A percentile compares a stretch with the other conserved stretches of the same genome.
Evolutionary conservation across 176 grass and related monocot genomes (phyloP).

Genomic region (Ananas comosus): DNA sequence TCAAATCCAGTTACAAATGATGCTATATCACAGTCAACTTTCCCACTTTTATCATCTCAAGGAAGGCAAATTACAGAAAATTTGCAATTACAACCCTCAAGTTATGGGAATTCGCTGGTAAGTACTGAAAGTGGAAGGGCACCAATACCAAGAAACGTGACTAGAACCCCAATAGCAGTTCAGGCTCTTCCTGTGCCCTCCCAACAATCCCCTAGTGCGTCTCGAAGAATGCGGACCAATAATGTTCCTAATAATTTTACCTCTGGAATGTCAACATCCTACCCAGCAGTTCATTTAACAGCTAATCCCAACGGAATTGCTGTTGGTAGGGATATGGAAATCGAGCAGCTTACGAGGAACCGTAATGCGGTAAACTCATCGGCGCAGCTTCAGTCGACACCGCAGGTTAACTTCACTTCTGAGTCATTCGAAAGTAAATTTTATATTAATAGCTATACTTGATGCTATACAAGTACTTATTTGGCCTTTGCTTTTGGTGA

Average conservation of each 20-base stretch:
- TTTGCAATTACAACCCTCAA: constrained; percentile 23
- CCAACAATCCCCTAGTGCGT: constrained; percentile 31
- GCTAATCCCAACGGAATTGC: constrained; percentile 13
- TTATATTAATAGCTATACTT: too few species aligned
- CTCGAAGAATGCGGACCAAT: constrained; percentile 45
- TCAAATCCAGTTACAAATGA: constrained; percentile 39
- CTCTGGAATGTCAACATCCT: constrained; percentile 18
- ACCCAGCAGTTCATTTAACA: constrained; percentile 19
- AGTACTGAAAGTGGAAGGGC: constrained; percentile 20
- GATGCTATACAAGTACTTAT: too few species aligned
- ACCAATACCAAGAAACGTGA: constrained; percentile 50
- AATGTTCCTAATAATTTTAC: constrained; percentile 10
- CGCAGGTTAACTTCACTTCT: constrained; percentile 35
- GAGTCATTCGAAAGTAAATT: neutral
- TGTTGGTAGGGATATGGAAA: constrained; percentile 28
- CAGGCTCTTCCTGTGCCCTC: constrained; percentile 54
- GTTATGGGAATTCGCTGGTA: constrained; percentile 16
- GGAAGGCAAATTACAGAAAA: constrained; percentile 11
- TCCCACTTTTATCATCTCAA: constrained; percentile 26
- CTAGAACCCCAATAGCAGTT: constrained; percentile 35
- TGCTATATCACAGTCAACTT: constrained; percentile 25
- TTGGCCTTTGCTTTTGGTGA: too few species aligned
- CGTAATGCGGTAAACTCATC: constrained; percentile 13
- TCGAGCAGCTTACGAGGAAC: constrained; percentile 32
- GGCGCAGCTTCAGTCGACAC: constrained; percentile 19